A percentile compares a stretch with the other conserved stretches of the same genome.
These are phyloP conservation scores for Eucalyptus decipiens DNA, from an alignment of 345 rosid genomes.

Conservation along the genomic window DNA sequence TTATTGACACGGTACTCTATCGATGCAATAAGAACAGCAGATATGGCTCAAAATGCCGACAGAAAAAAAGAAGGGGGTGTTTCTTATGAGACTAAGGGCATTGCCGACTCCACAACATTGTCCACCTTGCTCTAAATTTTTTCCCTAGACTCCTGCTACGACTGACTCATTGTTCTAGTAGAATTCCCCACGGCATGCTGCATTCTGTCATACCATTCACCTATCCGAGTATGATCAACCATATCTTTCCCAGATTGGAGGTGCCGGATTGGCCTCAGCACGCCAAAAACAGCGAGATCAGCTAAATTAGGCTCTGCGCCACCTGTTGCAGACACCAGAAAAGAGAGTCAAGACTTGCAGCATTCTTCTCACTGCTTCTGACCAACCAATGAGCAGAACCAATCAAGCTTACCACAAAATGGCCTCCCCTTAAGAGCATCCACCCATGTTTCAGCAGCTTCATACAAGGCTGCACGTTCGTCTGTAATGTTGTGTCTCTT, in stretches of 20 bases:
- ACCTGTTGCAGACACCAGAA: conserved; percentile 22
- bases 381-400: neutral
- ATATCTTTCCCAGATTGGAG: conserved; percentile 78
- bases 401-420: neutral
- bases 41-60: neutral
- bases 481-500: conserved; percentile 85
- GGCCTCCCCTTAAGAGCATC: conserved; percentile 61
- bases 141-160: neutral
- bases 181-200: conserved; percentile 62
- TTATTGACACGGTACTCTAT: neutral
- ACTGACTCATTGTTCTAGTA: conserved; percentile 14
- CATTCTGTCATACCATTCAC: conserved; percentile 81
- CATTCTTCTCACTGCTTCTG: neutral
- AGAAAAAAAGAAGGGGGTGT: neutral
- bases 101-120: neutral
- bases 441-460: conserved; percentile 92
- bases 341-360: neutral
- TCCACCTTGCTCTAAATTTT: neutral
- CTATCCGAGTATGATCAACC: conserved; percentile 81
- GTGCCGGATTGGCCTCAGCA: conserved; percentile 80
- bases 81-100: neutral
- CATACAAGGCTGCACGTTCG: conserved; percentile 77
- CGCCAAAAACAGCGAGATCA: conserved; percentile 87
- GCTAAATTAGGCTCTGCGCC: conserved; percentile 79
- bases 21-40: neutral